Base-by-base conservation (phyloP, 2,329 filamentous ascomycete species). In the Sclerotinia minor region DNA sequence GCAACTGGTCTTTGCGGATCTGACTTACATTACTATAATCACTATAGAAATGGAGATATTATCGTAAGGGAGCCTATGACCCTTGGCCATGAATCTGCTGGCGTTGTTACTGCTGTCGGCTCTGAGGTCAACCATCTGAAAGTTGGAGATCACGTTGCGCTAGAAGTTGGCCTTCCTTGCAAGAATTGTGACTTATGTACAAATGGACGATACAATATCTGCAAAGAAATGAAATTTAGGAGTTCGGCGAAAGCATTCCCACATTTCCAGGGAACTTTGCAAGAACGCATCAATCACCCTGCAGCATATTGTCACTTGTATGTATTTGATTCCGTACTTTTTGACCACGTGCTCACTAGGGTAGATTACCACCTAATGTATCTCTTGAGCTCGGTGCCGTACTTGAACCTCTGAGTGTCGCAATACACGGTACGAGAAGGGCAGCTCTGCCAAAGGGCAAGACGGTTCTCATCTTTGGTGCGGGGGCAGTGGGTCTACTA, bases 1-100 rank as follows among this genome's bases (percentile, higher is more conserved):
- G 94, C 91, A 80, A 98, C 94, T 3, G 95, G 95, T 65, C 97
- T 98, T 75, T 98, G 95, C 83, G 95, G 94, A 85, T 96, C 92
- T 70, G 94, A 97, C 79, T 89, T 98, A 68, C 94, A 98, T 82
- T 98, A 98, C 83, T 98, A 94, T 92, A 92, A 95, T 78, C 90
- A 91, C 66, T 94, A 94, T 74, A 91, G 91, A 81, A 98, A 98
- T 77, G 94, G 95, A 52, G 94, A 94, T 73, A 97, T 97, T 91
- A 89, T 97, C 70, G 94, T 98, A 59, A 85, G 86, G 72, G 91
- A 86, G 76, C 90, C 94, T 76, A 92, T 97, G 79, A 92, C 97
- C 76, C 88, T 98, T 21, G 94, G 94, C 74, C 94, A 98, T 83
- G 94, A 98, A 81, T 96, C 92, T 47, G 89, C 92, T 8, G 94